Evolutionary conservation across 306 rosid species (phyloP).

Genomic region (Cucumis melo): DNA sequence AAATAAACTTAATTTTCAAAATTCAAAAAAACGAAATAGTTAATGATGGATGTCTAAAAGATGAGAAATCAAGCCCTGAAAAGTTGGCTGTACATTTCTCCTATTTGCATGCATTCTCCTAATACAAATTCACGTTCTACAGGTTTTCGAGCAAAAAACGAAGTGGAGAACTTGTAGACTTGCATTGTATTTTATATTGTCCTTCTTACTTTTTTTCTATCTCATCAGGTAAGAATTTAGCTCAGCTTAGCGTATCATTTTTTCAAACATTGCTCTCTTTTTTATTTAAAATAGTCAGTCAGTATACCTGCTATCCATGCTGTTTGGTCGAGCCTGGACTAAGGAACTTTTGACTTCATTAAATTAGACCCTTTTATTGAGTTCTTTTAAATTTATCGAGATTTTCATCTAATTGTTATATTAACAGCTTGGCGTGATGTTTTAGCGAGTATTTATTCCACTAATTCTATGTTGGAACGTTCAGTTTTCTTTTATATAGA

Average conservation of each 20-base stretch:
- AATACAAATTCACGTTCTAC: conserved; percentile 13
- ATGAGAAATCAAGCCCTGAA: background rate
- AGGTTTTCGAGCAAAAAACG: conserved; percentile 89
- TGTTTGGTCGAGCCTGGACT: background rate
- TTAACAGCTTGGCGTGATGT: background rate
- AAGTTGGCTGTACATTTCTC: background rate
- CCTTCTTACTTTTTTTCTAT: conserved; percentile 53
- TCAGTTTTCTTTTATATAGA: background rate
- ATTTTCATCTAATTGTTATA: background rate
- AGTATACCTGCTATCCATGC: background rate
- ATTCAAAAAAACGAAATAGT: no score
- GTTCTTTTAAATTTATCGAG: background rate
- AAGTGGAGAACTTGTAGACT: conserved; percentile 57
- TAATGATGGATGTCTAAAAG: background rate
- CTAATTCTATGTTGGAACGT: background rate
- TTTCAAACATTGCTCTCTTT: background rate
- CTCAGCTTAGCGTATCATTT: background rate
- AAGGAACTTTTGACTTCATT: background rate
- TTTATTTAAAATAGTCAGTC: background rate
- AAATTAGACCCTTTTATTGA: background rate
- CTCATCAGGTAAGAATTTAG: conserved; percentile 51
- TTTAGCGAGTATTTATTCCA: background rate
- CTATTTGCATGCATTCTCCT: background rate
- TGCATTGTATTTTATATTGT: conserved; percentile 44
- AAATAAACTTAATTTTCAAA: no score